Evolutionary conservation across 495 filamentous ascomycete species (phyloP), one percentile per base, ranked within the genome.

Genomic region (Echria macrotheca): DNA sequence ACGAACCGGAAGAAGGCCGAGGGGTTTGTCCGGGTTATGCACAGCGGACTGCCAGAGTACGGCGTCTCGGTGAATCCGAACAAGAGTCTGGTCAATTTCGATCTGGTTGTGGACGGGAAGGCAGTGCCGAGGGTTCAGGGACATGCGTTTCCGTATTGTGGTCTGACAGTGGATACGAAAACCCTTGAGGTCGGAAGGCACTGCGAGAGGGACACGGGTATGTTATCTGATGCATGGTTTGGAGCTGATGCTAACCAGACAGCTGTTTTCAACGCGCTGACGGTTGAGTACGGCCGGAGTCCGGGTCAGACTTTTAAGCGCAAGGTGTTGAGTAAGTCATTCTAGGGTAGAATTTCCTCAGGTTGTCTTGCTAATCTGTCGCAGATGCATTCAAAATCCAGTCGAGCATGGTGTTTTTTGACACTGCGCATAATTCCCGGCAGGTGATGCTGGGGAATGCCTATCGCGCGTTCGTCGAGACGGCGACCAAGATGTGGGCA

Each of bases 21-120:
- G 43, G 67, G 69, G 11, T 96, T 98, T 57, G 65, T 95, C 19
- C 66, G 79, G 37, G 73, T 81, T 28, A 95, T 97, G 90, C 79
- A 93, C 54, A 56, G 68, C 1, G 93, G 91, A 3, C 63, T 89
- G 22, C 81, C 83, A 1, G 74, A 79, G 28, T 96, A 91, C 57
- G 93, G 93, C 17, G 81, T 96, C 22, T 64, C 67, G 2, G 85
- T 97, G 25, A 91, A 87, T 55, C 67, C 79, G 0, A 65, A 73
- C 21, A 98, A 98, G 67, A 88, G 81, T 37, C 68, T 96, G n/a
- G 82, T 81, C 15, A 97, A 95, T 60, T 97, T 96, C 60, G 77
- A 84, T 21, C 61, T 82, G n/a, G 59, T 53, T 0, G 66, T 91
- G 33, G 68, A 80, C 39, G 81, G 75, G 0, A 62, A 56, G 15